Conservation (phyloP, 2,329 filamentous ascomycete species). For the Lojkania enalia region DNA sequence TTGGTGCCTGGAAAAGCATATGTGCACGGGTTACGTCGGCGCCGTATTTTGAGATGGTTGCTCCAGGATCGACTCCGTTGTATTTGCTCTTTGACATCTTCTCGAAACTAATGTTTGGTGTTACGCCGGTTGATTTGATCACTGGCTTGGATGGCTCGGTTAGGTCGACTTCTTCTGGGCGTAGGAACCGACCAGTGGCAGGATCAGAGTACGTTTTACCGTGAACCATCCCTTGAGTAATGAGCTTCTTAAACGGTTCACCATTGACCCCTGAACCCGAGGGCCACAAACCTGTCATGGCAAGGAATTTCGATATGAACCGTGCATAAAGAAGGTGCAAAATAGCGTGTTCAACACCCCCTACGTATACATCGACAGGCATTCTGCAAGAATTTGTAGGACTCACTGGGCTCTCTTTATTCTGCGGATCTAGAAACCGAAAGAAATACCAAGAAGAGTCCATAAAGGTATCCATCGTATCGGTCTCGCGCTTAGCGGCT, state of each 20-base stretch:
- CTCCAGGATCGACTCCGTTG: slow-evolving; percentile 83
- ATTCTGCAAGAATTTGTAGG: slow-evolving; percentile 61
- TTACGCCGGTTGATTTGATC: slow-evolving; percentile 63
- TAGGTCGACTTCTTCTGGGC: slow-evolving; percentile 72
- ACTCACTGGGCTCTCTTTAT: slow-evolving; percentile 64
- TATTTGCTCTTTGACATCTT: slow-evolving; percentile 97
- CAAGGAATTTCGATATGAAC: slow-evolving; percentile 87
- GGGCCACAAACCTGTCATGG: slow-evolving; percentile 56
- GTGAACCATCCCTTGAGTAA: slow-evolving; percentile 93
- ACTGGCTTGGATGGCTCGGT: slow-evolving; percentile 59
- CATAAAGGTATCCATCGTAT: slow-evolving; percentile 96
- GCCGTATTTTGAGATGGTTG: slow-evolving; percentile 73
- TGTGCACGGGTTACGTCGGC: slow-evolving; percentile 84
- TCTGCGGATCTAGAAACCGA: slow-evolving; percentile 74
- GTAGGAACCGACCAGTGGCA: slow-evolving; percentile 73
- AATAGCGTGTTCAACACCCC: slow-evolving; percentile 89
- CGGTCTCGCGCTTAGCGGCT: slow-evolving; percentile 78
- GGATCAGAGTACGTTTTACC: slow-evolving; percentile 82
- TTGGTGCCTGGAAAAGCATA: slow-evolving; percentile 85
- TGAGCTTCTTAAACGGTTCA: slow-evolving; percentile 80
- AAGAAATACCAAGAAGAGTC: slow-evolving; percentile 95
- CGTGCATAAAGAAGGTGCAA: slow-evolving; percentile 85
- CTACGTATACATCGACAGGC: slow-evolving; percentile 86
- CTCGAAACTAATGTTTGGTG: slow-evolving; percentile 70
- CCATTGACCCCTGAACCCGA: slow-evolving; percentile 44